Percentiles rank a stretch among this genome's conserved stretches.
Conservation (phyloP, 345 rosid species). For the Hypericum perforatum region DNA sequence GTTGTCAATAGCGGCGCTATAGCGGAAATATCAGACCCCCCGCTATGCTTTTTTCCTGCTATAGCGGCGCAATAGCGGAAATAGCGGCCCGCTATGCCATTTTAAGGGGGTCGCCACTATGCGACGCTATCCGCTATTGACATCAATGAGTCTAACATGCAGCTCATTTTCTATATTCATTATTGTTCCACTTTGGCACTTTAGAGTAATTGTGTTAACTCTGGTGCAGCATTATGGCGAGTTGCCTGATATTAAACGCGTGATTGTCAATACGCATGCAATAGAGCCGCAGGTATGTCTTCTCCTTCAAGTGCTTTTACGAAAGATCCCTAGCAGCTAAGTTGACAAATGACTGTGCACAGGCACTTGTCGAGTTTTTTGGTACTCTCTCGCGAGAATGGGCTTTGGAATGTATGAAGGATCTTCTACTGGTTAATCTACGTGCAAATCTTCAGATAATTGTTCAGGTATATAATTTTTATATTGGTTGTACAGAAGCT, state of each 20-base stretch:
- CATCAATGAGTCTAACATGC: conserved; percentile 5
- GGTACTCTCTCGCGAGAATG: conserved; percentile 97
- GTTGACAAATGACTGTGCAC: conserved; percentile 14
- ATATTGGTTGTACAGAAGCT: too few species aligned
- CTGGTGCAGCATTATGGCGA: conserved; percentile 81
- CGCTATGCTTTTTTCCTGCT: too few species aligned
- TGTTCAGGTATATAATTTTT: conserved; percentile 50
- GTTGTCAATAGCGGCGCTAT: neutral
- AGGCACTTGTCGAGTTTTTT: conserved; percentile 96
- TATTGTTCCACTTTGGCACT: neutral
- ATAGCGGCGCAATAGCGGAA: too few species aligned
- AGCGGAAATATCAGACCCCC: too few species aligned
- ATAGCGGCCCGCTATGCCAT: too few species aligned
- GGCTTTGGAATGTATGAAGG: conserved; percentile 99
- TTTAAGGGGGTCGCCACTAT: too few species aligned
- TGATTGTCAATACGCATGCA: conserved; percentile 97
- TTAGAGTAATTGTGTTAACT: neutral
- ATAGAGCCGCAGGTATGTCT: conserved; percentile 92
- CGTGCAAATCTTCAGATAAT: conserved; percentile 98
- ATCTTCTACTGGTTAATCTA: conserved; percentile 80
- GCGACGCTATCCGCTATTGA: too few species aligned
- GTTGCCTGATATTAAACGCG: conserved; percentile 96
- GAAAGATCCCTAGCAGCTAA: conserved; percentile 2
- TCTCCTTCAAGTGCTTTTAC: conserved; percentile 9
- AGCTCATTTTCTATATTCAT: neutral